Conservation (phyloP, 1,284 basidiomycete species). For the Cystobasidium pallidum region DNA sequence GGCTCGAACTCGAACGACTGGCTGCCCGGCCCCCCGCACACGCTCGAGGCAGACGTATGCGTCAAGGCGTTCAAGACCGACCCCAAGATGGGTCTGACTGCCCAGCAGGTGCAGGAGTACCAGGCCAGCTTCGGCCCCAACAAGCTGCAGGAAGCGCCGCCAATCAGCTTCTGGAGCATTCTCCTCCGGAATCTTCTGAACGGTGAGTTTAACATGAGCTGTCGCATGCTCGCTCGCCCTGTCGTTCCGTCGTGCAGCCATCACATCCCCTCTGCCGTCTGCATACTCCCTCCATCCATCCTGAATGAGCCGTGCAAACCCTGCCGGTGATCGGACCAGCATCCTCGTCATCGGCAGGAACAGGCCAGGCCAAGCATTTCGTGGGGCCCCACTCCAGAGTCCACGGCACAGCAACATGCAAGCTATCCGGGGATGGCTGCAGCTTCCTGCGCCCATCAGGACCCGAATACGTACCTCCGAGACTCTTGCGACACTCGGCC, state of each 20-base stretch:
- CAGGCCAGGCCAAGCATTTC: no score
- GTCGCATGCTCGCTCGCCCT: no score
- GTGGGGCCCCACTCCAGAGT: no score
- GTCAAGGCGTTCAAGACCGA: conserved; percentile 55
- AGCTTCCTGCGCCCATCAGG: no score
- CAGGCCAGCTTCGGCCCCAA: conserved; percentile 57
- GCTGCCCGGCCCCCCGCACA: conserved; percentile 52
- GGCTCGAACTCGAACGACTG: conserved; percentile 35
- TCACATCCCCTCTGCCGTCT: neutral
- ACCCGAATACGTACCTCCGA: no score
- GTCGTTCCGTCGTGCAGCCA: no score
- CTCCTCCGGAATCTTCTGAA: conserved; percentile 28
- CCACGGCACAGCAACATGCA: no score
- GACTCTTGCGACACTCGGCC: no score
- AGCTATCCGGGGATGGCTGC: no score
- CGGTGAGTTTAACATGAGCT: conserved; percentile 7
- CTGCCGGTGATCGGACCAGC: no score
- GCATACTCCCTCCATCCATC: neutral
- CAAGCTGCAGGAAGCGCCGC: conserved; percentile 53
- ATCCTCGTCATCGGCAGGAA: no score
- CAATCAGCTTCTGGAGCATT: conserved; percentile 27
- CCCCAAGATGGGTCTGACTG: conserved; percentile 53
- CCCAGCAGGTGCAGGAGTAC: conserved; percentile 53
- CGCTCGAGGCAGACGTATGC: conserved; percentile 53
- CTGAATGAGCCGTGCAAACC: no score